Evolutionary conservation across 768 basidiomycete genomes (phyloP).

Genomic region (Agaricus subrufescens): DNA sequence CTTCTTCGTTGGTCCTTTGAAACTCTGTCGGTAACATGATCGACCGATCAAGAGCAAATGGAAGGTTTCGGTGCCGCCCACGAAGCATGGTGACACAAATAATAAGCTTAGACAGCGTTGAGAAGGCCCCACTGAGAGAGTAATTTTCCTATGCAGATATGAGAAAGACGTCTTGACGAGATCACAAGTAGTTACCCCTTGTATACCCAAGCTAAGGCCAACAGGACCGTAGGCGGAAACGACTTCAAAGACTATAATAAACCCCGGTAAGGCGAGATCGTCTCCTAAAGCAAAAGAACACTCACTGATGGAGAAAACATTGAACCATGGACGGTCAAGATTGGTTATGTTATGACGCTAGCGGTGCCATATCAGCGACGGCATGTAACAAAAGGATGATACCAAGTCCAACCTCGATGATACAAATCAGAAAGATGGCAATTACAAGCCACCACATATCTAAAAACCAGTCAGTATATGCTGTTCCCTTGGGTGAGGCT

Average conservation of each 20-base stretch:
- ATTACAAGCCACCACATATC: slow-evolving; percentile 83
- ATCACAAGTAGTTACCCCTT: slow-evolving; percentile 21
- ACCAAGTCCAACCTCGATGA: slow-evolving; percentile 67
- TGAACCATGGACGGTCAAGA: too few species aligned
- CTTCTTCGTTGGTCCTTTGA: slow-evolving; percentile 16
- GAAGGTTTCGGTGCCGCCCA: slow-evolving; percentile 67
- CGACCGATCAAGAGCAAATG: slow-evolving; percentile 64
- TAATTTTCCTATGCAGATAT: slow-evolving; percentile 40
- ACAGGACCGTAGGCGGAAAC: slow-evolving; percentile 68
- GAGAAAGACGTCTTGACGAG: not conserved
- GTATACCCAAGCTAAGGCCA: slow-evolving; percentile 63
- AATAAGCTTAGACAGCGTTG: slow-evolving; percentile 66
- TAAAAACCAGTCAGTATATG: slow-evolving; percentile 14
- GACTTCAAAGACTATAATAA: slow-evolving; percentile 56
- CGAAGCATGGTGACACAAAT: slow-evolving; percentile 75
- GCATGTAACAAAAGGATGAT: too few species aligned
- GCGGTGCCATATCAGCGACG: too few species aligned
- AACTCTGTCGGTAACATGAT: slow-evolving; percentile 32
- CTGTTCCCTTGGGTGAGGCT: too few species aligned
- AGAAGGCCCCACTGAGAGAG: slow-evolving; percentile 59
- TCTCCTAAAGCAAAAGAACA: too few species aligned
- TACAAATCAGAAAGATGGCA: slow-evolving; percentile 66
- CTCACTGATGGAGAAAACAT: too few species aligned
- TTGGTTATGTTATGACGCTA: too few species aligned
- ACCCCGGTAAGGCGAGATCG: slow-evolving; percentile 12